A percentile compares a stretch with the other conserved stretches of the same genome.
These are phyloP conservation scores for Phaeosphaeria sp. DNA, from an alignment of 2,329 filamentous ascomycete species.

Conservation along the genomic window DNA sequence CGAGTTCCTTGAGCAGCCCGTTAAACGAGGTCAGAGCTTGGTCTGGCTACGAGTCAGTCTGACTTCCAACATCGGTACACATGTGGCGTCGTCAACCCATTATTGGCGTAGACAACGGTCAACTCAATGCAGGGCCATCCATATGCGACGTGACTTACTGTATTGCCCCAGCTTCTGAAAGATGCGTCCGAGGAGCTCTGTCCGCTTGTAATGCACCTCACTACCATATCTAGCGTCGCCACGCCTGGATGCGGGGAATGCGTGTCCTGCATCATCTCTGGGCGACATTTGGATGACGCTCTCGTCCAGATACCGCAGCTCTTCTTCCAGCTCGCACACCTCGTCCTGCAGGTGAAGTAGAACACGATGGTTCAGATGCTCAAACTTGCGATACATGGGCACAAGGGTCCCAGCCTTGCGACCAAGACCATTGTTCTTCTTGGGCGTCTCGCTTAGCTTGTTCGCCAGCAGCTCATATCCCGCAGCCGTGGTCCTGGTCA, in stretches of 20 bases:
- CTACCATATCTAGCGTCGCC: conserved; percentile 61
- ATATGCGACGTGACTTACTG: conserved; percentile 52
- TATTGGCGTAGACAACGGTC: background rate
- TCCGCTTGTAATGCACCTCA: conserved; percentile 66
- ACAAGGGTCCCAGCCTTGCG: conserved; percentile 24
- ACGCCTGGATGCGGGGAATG: conserved; percentile 65
- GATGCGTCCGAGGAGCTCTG: conserved; percentile 66
- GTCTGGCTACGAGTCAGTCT: conserved; percentile 29
- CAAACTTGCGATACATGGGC: conserved; percentile 84
- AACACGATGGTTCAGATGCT: conserved; percentile 80
- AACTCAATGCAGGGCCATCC: background rate
- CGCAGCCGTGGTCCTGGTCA: conserved; percentile 36
- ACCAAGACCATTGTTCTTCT: conserved; percentile 23
- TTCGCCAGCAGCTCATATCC: conserved; percentile 49
- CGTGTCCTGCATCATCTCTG: conserved; percentile 31
- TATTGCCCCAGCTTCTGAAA: conserved; percentile 72
- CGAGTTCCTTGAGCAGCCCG: conserved; percentile 58
- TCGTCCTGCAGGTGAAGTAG: conserved; percentile 87
- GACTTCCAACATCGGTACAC: conserved; percentile 6
- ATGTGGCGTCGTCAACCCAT: background rate
- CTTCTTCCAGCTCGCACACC: conserved; percentile 78
- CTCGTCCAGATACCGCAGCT: conserved; percentile 73
- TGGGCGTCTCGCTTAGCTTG: conserved; percentile 40
- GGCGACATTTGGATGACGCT: conserved; percentile 54
- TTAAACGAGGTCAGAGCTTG: conserved; percentile 66